Evolutionary conservation across 345 rosid genomes (phyloP).

Genomic region (Dipteronia dyeriana): DNA sequence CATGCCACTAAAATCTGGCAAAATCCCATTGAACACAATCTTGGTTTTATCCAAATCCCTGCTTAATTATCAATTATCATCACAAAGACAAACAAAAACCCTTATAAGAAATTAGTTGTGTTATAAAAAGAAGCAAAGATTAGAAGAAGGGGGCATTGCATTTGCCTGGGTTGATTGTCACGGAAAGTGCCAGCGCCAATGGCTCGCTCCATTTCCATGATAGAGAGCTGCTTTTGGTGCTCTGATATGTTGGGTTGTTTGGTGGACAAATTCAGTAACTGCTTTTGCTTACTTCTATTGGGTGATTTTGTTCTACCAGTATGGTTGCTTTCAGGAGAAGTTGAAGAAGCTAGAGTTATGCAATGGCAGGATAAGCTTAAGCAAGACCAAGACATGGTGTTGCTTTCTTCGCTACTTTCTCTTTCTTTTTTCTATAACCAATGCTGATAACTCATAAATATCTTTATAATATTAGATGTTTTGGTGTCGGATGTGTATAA

Average conservation of each 20-base stretch:
- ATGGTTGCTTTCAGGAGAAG: constrained; percentile 15
- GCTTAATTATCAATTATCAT: neutral
- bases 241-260: constrained; percentile 13
- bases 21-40: constrained; percentile 47
- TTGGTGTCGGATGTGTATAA: no score
- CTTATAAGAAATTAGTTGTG: neutral
- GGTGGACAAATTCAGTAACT: constrained; percentile 6
- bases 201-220: constrained; percentile 70
- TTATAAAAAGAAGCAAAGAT: neutral
- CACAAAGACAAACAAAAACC: neutral
- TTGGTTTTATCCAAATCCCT: constrained; percentile 50
- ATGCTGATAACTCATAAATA: no score
- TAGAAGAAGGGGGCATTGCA: neutral
- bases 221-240: constrained; percentile 34
- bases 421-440: no score
- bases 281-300: constrained; percentile 12
- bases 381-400: constrained; percentile 28
- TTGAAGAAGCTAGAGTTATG: constrained; percentile 30
- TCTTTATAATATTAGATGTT: no score
- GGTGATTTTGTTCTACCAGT: constrained; percentile 6
- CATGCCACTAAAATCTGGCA: constrained; percentile 41
- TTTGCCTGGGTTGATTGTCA: constrained; percentile 56
- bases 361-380: constrained; percentile 28
- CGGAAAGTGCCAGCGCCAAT: constrained; percentile 82
- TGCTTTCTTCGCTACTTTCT: no score